A percentile compares a stretch with the other conserved stretches of the same genome.
phyloP scores from a whole-genome alignment of 2,329 filamentous ascomycete genomes.

The Botrytis medusae region DNA sequence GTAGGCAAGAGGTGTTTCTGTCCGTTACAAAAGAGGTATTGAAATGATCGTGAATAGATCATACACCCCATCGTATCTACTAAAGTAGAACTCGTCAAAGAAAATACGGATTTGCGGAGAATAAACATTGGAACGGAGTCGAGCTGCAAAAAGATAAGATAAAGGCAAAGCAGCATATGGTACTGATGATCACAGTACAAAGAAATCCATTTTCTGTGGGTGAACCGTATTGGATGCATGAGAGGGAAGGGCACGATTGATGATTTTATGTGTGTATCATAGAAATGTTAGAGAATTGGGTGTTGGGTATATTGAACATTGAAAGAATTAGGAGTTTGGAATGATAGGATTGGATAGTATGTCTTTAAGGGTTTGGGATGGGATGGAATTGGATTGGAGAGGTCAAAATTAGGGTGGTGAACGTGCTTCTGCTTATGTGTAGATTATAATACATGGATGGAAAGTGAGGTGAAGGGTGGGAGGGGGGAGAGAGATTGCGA shows the following conservation, averaged over 20 bases:
- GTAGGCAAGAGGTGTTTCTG: not conserved
- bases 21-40: not conserved
- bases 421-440: not conserved
- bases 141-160: not conserved
- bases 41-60: not conserved
- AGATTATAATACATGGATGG: not conserved
- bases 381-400: not conserved
- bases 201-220: not conserved
- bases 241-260: not conserved
- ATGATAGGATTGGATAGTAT: constrained; percentile 9
- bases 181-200: not conserved
- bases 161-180: not conserved
- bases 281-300: not conserved
- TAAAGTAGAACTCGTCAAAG: not conserved
- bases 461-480: no score
- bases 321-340: not conserved
- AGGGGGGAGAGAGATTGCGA: not conserved
- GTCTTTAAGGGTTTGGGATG: not conserved
- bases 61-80: not conserved
- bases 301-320: not conserved
- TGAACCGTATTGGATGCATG: not conserved
- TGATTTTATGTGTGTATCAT: constrained; percentile 14
- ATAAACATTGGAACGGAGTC: not conserved
- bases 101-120: not conserved
- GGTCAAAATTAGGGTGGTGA: not conserved